Evolutionary conservation across 331 rosid species (phyloP), one percentile per base, ranked within the genome.

Genomic region (Malus hybrid): DNA sequence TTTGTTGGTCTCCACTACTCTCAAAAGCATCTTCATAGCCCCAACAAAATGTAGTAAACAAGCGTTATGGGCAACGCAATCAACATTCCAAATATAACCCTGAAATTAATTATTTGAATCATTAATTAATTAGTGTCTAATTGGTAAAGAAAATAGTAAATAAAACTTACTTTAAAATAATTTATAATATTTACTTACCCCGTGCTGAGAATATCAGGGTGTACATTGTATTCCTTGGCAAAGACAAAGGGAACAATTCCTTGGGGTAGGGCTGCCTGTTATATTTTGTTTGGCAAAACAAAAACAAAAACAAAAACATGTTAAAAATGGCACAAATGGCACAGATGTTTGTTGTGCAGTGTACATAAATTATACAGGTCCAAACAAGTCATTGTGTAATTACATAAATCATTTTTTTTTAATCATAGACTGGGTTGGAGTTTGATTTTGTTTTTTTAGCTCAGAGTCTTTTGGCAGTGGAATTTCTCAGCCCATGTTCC

Each of bases 211-310:
- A 93, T 93, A 73, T 93, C 89, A 77, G 97, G 91, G 60, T 93
- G 97, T 20, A 93, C 90, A 62, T 82, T 87, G 84, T 92, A 92
- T 79, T 92, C 97, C 84, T 92, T 92, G 5, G 97, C 97, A 73
- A 92, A 92, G 74, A 90, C 97, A 81, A 93, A 93, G 66, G 97
- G 96, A 71, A 93, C 97, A 72, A 93, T 93, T 75, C 97, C 97
- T 86, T 93, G 97, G n/a, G 97, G 97, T 58, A 93, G 93, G 79
- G 97, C 96, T 19, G 97, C 93, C 96, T 92, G 92, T 72, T 66
- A 53, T 29, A 66, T 74, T 14, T 50, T 62, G 70, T 82, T 73
- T 69, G 75, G 78, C 74, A 78, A 76, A 76, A 15, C 66, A 77
- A 68, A 72, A 78, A 77, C 62, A 60, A 68, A 77, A 58, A 24